phyloP scores from a whole-genome alignment of 306 rosid species.

The Malus sieversii region DNA sequence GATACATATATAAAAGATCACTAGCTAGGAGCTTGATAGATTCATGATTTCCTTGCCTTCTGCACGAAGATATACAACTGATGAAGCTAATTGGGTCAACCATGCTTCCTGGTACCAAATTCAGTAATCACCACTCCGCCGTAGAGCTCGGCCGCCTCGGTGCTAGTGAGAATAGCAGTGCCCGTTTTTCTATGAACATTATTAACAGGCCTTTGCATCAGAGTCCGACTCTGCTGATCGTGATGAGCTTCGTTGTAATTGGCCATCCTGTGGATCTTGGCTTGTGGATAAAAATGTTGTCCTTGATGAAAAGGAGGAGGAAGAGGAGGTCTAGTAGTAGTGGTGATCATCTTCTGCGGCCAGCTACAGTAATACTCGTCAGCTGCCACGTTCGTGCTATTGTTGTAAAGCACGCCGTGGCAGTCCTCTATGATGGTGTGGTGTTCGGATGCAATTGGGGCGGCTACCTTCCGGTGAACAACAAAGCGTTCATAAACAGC shows the following conservation, averaged over 20 bases:
- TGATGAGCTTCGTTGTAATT: too few species aligned
- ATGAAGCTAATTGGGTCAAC: background rate
- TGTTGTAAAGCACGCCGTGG: background rate
- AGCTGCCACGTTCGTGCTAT: background rate
- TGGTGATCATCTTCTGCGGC: background rate
- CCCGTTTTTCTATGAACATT: background rate
- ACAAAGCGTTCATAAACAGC: background rate
- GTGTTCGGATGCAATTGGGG: background rate
- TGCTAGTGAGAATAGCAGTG: background rate
- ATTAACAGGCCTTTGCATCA: background rate
- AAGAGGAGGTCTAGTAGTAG: background rate
- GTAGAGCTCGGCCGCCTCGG: constrained; percentile 7
- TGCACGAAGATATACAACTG: too few species aligned
- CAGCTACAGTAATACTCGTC: background rate
- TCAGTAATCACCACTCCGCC: constrained; percentile 1
- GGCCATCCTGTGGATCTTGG: too few species aligned
- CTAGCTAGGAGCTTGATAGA: too few species aligned
- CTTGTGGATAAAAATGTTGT: too few species aligned
- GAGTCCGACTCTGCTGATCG: too few species aligned
- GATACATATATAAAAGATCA: too few species aligned
- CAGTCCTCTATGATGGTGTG: background rate
- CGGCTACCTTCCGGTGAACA: background rate
- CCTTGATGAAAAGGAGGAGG: too few species aligned
- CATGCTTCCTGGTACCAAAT: background rate
- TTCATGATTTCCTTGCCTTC: too few species aligned